Conservation (phyloP, 345 rosid genomes). For the Eucalyptus lansdowneana region DNA sequence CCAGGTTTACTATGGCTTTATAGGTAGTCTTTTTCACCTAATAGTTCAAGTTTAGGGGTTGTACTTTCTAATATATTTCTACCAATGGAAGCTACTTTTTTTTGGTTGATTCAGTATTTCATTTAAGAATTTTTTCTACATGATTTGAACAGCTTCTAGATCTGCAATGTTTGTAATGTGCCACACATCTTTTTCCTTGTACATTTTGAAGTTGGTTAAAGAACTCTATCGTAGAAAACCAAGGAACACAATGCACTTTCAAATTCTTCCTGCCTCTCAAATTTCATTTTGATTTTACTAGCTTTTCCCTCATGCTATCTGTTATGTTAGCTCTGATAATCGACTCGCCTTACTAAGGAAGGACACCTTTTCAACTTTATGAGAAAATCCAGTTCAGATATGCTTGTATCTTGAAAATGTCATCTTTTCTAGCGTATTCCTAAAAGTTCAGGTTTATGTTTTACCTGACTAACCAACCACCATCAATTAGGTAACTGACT, state of each 20-base stretch:
- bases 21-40: background rate
- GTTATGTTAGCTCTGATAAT: background rate
- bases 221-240: background rate
- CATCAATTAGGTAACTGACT: slow-evolving; percentile 51
- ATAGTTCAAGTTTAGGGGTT: background rate
- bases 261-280: background rate
- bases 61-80: background rate
- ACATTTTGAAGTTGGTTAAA: background rate
- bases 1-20: background rate
- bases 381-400: background rate
- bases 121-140: background rate
- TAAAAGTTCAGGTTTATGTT: background rate
- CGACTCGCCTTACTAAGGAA: background rate
- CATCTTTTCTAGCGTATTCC: background rate
- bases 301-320: background rate
- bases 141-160: background rate
- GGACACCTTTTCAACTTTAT: background rate
- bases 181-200: background rate
- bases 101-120: background rate
- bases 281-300: background rate
- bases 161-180: background rate
- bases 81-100: background rate
- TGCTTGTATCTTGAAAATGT: background rate
- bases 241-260: background rate
- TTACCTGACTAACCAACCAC: background rate